phyloP scores from a whole-genome alignment of 768 basidiomycete species.

The Rhizopogon vesiculosus region DNA sequence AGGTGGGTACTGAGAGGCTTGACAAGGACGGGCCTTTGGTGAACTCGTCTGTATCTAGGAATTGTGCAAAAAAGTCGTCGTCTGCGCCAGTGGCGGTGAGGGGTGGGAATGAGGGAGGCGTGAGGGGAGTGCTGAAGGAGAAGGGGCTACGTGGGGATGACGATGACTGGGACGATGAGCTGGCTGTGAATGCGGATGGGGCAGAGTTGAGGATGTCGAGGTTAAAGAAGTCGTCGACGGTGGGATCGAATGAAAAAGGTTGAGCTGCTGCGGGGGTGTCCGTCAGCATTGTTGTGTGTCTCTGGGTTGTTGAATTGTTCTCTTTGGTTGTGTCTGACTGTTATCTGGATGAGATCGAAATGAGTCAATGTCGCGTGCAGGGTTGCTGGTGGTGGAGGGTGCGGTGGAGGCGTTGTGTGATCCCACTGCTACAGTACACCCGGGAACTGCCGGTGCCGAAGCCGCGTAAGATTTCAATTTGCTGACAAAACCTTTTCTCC shows the following conservation, averaged over 20 bases:
- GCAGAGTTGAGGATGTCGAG: slow-evolving; percentile 44
- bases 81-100: slow-evolving; percentile 14
- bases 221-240: slow-evolving; percentile 61
- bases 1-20: slow-evolving; percentile 23
- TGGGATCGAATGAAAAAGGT: slow-evolving; percentile 17
- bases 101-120: slow-evolving; percentile 32
- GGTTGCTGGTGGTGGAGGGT: too few species aligned
- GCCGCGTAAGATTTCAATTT: too few species aligned
- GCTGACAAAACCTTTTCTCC: too few species aligned
- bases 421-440: too few species aligned
- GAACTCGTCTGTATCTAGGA: slow-evolving; percentile 39
- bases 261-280: slow-evolving; percentile 8
- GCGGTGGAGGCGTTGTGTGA: too few species aligned
- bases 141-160: slow-evolving; percentile 40
- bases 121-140: slow-evolving; percentile 30
- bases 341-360: neutral
- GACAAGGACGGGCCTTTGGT: slow-evolving; percentile 24
- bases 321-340: neutral
- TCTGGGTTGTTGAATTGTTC: neutral
- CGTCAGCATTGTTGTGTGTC: slow-evolving; percentile 1
- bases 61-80: slow-evolving; percentile 38
- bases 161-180: slow-evolving; percentile 36
- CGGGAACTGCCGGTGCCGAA: too few species aligned
- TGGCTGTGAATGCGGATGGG: slow-evolving; percentile 7
- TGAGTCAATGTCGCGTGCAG: neutral